Evolutionary conservation across 257 asterid genomes (phyloP), one percentile per base, ranked within the genome.

Genomic region (Solanum chiquidenum): DNA sequence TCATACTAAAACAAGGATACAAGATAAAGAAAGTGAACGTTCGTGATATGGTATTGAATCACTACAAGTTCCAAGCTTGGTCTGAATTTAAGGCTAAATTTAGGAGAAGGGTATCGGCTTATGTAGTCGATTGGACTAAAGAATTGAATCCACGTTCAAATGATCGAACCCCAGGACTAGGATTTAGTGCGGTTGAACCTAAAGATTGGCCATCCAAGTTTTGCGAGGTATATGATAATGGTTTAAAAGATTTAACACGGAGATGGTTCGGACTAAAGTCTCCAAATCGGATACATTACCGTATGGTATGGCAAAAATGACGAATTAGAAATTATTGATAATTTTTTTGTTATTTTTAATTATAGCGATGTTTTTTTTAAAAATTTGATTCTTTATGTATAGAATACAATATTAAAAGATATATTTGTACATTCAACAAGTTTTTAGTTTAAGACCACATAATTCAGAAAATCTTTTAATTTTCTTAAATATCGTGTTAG

Each of bases 11-110:
- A 86, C 80, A 85, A 1, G 94, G 93, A 33, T 93, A 87, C 91
- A 86, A 3, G 86, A 66, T 89, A 1, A 91, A 9, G 86, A 93
- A 88, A 80, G 6, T 92, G 85, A 89, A 29, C 5, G 46, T 85
- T 1, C 9, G 79, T 1, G 68, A 49, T 0, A 87, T 93, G 91
- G 93, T 89, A 64, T 94, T 96, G 83, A 96, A 96, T 69, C 99
- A 96, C 87, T 96, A 96, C 86, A 96, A 96, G 86, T 96, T 91
- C 40, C 99, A 96, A 44, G 98, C 98, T 12, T 96, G 98, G 99
- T 94, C 97, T 20, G 98, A 95, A 94, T 96, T 96, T 66, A 95
- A 93, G 93, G 94, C 95, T 21, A 96, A 96, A 92, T 96, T 95
- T 73, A 88, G 98, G 88, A 89, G 98, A 88, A 92, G 99, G 12